Conservation (phyloP, 345 rosid species). For the Eucalyptus pauciflora region DNA sequence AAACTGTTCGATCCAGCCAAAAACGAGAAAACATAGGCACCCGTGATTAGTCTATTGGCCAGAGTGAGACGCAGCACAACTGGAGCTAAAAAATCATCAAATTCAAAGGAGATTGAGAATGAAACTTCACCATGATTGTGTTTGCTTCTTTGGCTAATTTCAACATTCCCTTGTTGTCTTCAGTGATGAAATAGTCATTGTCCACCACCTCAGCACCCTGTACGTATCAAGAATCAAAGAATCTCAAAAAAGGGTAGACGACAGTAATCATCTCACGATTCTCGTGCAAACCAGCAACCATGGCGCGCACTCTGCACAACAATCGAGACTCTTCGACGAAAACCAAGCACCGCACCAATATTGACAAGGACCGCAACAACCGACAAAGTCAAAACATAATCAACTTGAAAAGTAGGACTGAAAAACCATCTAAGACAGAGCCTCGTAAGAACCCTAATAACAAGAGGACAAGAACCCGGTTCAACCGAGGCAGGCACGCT, state of each 20-base stretch:
- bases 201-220: constrained; percentile 83
- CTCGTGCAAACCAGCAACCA: not conserved
- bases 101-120: not conserved
- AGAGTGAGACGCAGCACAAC: not conserved
- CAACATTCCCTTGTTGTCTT: constrained; percentile 81
- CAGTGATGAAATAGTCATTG: constrained; percentile 75
- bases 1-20: constrained; percentile 32
- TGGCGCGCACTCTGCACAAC: not conserved
- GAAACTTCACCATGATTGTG: constrained; percentile 59
- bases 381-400: not conserved
- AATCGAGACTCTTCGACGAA: not conserved
- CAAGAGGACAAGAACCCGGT: not conserved
- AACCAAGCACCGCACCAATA: not conserved
- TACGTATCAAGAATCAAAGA: not conserved
- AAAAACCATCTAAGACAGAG: not conserved
- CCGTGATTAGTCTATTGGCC: not conserved
- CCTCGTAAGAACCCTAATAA: not conserved
- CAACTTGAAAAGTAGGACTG: not conserved
- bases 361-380: not conserved
- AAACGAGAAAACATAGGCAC: not conserved
- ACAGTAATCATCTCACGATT: not conserved
- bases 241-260: not conserved
- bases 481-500: not conserved
- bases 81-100: not conserved
- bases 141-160: constrained; percentile 86